phyloP scores from a whole-genome alignment of 164 flowering plant species.

The Aristolochia fimbriata region DNA sequence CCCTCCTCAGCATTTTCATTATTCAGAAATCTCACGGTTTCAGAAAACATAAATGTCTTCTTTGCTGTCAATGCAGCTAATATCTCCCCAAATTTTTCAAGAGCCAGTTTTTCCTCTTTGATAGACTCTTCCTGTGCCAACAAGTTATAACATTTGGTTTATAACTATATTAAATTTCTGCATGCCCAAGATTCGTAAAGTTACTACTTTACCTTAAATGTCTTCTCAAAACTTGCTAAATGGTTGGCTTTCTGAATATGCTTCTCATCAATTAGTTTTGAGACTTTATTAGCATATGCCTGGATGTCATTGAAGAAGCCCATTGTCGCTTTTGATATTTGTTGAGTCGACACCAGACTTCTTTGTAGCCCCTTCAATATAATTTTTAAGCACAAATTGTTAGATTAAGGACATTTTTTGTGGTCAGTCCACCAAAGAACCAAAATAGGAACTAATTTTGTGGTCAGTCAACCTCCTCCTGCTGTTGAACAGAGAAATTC shows the following conservation, averaged over 20 bases:
- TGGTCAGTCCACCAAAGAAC: not conserved
- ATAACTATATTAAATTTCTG: not conserved
- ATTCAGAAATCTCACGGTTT: slow-evolving; percentile 39
- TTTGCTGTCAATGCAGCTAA: slow-evolving; percentile 40
- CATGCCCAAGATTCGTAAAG: too few species aligned
- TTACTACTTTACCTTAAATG: slow-evolving; percentile 39
- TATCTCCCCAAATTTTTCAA: slow-evolving; percentile 52
- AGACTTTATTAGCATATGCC: slow-evolving; percentile 35
- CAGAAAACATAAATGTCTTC: slow-evolving; percentile 48
- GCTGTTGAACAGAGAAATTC: slow-evolving; percentile 42
- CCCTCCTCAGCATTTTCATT: slow-evolving; percentile 26
- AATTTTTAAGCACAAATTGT: not conserved
- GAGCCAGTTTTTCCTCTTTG: slow-evolving; percentile 57
- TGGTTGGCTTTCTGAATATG: slow-evolving; percentile 28
- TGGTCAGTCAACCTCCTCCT: slow-evolving; percentile 52
- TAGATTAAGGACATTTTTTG: not conserved
- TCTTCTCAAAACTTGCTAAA: slow-evolving; percentile 41
- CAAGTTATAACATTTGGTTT: not conserved
- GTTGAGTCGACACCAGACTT: slow-evolving; percentile 48
- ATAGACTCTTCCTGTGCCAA: slow-evolving; percentile 59
- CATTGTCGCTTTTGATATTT: slow-evolving; percentile 47
- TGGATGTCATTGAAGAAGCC: slow-evolving; percentile 43
- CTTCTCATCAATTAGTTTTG: slow-evolving; percentile 35
- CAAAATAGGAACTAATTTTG: not conserved
- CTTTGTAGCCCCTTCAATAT: slow-evolving; percentile 42